Evolutionary conservation across 768 basidiomycete species (phyloP).

Genomic region (Postia placenta): DNA sequence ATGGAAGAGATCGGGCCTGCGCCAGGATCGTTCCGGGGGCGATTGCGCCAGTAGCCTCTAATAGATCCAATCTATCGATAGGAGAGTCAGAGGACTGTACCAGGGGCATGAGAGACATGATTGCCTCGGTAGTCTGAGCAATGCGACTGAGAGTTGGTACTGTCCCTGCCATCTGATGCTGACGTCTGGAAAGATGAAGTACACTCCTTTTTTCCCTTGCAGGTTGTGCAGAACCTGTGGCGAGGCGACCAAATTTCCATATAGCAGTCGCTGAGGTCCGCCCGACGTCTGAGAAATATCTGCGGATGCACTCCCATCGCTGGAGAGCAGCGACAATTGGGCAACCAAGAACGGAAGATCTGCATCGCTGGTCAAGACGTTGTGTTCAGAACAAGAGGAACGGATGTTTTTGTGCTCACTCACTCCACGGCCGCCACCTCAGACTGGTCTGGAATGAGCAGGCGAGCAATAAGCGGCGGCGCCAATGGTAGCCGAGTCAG

Average conservation of each 20-base stretch:
- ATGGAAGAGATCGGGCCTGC: constrained; percentile 62
- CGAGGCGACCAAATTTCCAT: constrained; percentile 82
- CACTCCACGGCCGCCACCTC: constrained; percentile 76
- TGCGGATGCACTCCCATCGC: constrained; percentile 56
- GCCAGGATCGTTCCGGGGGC: constrained; percentile 64
- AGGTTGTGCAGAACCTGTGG: constrained; percentile 76
- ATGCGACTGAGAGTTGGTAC: constrained; percentile 68
- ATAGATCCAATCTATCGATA: constrained; percentile 37
- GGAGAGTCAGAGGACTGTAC: not conserved
- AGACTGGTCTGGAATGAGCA: constrained; percentile 66
- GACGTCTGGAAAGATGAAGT: constrained; percentile 88
- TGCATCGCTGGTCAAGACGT: constrained; percentile 49
- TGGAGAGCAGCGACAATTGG: constrained; percentile 69
- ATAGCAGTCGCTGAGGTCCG: constrained; percentile 55
- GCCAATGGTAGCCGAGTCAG: constrained; percentile 79
- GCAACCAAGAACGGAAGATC: constrained; percentile 88
- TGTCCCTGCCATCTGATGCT: constrained; percentile 75
- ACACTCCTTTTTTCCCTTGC: constrained; percentile 75
- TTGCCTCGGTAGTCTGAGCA: constrained; percentile 73
- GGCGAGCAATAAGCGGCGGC: constrained; percentile 77
- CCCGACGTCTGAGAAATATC: constrained; percentile 60
- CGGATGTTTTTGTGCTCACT: too few relatives aligned
- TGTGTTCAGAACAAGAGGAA: too few relatives aligned
- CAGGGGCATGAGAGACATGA: constrained; percentile 17
- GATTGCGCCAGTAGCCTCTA: constrained; percentile 42